Base-by-base conservation (phyloP, 139 green algal species). In the Desmodesmus armatus region DNA sequence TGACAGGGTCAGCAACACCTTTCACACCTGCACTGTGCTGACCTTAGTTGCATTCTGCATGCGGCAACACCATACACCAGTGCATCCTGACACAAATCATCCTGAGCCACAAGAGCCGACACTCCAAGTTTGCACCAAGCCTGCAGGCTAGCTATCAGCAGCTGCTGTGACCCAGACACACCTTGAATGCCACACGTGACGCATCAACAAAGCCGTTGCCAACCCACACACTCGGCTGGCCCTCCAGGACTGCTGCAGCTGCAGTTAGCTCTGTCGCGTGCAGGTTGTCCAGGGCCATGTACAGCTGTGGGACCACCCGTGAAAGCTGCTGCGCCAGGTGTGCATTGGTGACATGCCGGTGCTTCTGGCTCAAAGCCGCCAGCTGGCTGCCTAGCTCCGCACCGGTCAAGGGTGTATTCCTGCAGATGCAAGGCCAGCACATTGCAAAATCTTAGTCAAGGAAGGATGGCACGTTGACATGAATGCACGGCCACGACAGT, bases 151-250 rank as follows among this genome's bases (percentile, higher is more conserved):
- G 7, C 58, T 58, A 15, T 58, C 58, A 31, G 17, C 31, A 31
- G 6, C 58, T 67, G 58, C 31, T 19, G 7, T 29, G 23, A 35
- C n/a, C 13, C 13, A 2, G 29, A 80, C 78, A 25, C 21, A 83
- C 79, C 83, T 91, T 89, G 79, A 97, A 94, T 0, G 93, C 93
- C 5, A 96, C 91, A 1, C 82, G 41, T 29, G 77, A 76, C 0
- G 89, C 81, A 2, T 87, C 39, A 3, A 91, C 92, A 78, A 97
- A 97, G 21, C 92, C 89, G 62, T 91, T 88, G 53, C 94, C 94
- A 41, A 95, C 91, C 91, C 91, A 97, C 65, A 97, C 90, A 72
- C 88, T 94, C 60, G 77, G 71, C 7, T 40, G 73, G 43, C 86
- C 91, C 33, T 87, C 66, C 77, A 96, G 89, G 41, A 93, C 33